A percentile compares a stretch with the other conserved stretches of the same genome.
These are phyloP conservation scores for Sisymbrium altissimum DNA, from an alignment of 345 rosid genomes.

Conservation along the genomic window DNA sequence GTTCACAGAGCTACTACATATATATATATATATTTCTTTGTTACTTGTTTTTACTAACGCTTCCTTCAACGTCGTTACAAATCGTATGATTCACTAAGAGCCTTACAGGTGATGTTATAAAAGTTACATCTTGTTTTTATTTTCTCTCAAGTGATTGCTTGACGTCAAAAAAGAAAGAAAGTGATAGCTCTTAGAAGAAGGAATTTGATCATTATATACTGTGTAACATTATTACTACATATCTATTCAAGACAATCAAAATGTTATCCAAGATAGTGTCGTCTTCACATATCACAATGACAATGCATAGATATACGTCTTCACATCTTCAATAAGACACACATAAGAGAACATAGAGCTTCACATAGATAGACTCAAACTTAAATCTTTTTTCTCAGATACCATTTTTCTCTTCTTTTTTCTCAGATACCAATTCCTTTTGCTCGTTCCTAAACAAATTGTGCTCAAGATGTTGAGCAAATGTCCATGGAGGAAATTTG, in stretches of 20 bases:
- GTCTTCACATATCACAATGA: neutral
- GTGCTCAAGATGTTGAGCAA: conserved; percentile 75
- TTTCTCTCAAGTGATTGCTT: too few relatives aligned
- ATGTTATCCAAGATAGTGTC: too few relatives aligned
- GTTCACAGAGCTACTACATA: neutral
- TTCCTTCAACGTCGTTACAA: neutral
- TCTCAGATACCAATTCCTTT: conserved; percentile 34
- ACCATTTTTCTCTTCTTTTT: too few relatives aligned
- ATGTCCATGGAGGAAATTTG: conserved; percentile 83
- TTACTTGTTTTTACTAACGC: neutral
- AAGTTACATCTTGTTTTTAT: too few relatives aligned
- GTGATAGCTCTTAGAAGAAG: too few relatives aligned
- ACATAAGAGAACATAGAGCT: neutral
- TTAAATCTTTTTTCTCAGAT: too few relatives aligned
- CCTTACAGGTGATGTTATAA: too few relatives aligned
- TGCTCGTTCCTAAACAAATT: conserved; percentile 74
- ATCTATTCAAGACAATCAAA: too few relatives aligned
- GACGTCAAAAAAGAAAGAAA: too few relatives aligned
- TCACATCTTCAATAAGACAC: neutral
- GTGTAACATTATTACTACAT: too few relatives aligned
- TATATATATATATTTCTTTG: neutral
- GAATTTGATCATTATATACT: too few relatives aligned
- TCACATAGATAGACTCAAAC: neutral
- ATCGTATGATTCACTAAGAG: neutral
- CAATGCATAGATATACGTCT: neutral